Conservation (phyloP, 2,329 filamentous ascomycete species). For the Penicillium sp. region DNA sequence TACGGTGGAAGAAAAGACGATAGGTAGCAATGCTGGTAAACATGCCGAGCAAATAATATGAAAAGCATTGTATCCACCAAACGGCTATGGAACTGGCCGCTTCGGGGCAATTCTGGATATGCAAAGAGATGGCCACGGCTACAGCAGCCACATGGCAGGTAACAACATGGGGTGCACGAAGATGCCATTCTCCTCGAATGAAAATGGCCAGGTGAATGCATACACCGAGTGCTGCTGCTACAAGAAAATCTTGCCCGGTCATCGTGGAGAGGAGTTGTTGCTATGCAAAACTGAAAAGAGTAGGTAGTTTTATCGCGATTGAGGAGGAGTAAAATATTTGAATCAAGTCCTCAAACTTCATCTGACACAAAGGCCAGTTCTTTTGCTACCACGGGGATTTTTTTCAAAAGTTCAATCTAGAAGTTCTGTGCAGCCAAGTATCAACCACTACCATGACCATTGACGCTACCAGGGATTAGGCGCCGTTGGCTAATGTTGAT, state of each 20-base stretch:
- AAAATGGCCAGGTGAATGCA: background rate
- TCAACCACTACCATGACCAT: background rate
- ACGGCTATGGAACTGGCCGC: background rate
- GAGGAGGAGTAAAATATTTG: background rate
- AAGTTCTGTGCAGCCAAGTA: background rate
- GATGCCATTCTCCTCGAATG: conserved; percentile 17
- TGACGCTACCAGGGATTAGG: background rate
- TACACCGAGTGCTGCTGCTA: background rate
- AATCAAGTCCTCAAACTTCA: background rate
- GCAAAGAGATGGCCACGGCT: background rate
- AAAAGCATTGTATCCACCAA: background rate
- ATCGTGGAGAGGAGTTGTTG: background rate
- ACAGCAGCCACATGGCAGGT: background rate
- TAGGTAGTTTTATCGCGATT: background rate
- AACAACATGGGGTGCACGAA: background rate
- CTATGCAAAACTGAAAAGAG: background rate
- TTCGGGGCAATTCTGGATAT: background rate
- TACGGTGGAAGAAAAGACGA: conserved; percentile 7
- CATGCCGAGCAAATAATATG: background rate
- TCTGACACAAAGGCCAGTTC: background rate
- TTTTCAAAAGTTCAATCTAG: background rate
- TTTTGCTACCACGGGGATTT: background rate
- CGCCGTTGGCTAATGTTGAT: background rate
- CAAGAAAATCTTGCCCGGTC: background rate
- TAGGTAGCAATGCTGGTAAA: background rate